Evolutionary conservation across 1,284 basidiomycete species (phyloP).

Genomic region (Naganishia sp.): DNA sequence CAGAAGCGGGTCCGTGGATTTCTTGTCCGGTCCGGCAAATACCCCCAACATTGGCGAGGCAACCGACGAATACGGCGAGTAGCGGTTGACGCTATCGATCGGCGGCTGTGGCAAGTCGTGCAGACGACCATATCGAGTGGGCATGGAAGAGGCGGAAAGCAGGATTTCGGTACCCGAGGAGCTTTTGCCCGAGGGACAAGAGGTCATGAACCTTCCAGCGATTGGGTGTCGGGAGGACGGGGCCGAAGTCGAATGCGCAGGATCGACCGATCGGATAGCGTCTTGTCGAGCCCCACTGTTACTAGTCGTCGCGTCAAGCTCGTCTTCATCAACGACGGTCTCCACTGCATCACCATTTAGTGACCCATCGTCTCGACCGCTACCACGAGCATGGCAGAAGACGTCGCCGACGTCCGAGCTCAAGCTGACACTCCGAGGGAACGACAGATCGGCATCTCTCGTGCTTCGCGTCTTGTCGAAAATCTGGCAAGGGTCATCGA

Average conservation of each 20-base stretch:
- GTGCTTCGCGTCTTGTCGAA: not conserved
- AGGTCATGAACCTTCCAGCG: not conserved
- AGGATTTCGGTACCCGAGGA: conserved; percentile 18
- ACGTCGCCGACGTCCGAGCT: conserved; percentile 17
- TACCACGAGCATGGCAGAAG: conserved; percentile 9
- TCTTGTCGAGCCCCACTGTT: not conserved
- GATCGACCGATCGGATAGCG: not conserved
- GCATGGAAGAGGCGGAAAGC: not conserved
- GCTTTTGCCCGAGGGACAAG: not conserved
- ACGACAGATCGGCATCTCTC: conserved; percentile 17
- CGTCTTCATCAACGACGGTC: conserved; percentile 17
- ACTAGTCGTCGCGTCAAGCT: not conserved
- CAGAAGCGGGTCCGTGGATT: conserved; percentile 33
- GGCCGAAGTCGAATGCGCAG: not conserved
- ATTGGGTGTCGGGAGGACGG: not conserved
- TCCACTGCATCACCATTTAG: conserved; percentile 8
- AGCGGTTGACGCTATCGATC: not conserved
- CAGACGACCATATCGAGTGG: not conserved
- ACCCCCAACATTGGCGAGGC: conserved; percentile 20
- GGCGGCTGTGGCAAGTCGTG: conserved; percentile 4
- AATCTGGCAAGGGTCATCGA: conserved; percentile 9
- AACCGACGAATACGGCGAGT: conserved; percentile 23
- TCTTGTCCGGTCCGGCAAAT: conserved; percentile 9
- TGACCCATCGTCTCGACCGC: conserved; percentile 5
- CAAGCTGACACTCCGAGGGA: conserved; percentile 28